phyloP scores from a whole-genome alignment of 768 basidiomycete genomes.

The Lactarius pseudohatsudake region DNA sequence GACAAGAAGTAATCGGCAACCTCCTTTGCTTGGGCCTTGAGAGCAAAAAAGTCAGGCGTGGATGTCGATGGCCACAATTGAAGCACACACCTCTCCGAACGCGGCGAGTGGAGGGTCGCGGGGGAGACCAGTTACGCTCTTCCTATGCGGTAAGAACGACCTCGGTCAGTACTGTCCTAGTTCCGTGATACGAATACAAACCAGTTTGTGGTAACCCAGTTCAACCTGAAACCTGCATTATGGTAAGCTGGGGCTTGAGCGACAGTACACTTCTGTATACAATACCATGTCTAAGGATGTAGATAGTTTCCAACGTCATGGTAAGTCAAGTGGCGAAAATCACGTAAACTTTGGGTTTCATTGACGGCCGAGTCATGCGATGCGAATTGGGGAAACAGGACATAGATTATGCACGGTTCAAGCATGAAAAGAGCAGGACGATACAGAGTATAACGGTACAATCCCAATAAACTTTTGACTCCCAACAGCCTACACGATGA shows the following conservation, averaged over 20 bases:
- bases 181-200: conserved; percentile 35
- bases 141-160: conserved; percentile 42
- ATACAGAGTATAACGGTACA: conserved; percentile 28
- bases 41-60: background rate
- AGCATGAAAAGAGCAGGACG: conserved; percentile 24
- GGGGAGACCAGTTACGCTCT: conserved; percentile 61
- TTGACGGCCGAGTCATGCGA: background rate
- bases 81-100: conserved; percentile 59
- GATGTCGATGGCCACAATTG: background rate
- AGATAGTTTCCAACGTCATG: conserved; percentile 60
- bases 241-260: conserved; percentile 14
- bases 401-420: conserved; percentile 29
- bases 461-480: conserved; percentile 28
- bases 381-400: background rate
- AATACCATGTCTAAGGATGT: conserved; percentile 67
- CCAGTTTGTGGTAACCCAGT: conserved; percentile 71
- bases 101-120: conserved; percentile 74
- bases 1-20: conserved; percentile 62
- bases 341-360: background rate
- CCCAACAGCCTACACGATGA: conserved; percentile 22
- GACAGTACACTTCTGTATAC: background rate
- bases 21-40: conserved; percentile 69
- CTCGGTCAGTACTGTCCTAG: background rate
- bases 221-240: conserved; percentile 64
- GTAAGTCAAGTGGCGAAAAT: background rate